Conservation (phyloP, 2,329 filamentous ascomycete genomes). For the Pezicula neosporulosa region DNA sequence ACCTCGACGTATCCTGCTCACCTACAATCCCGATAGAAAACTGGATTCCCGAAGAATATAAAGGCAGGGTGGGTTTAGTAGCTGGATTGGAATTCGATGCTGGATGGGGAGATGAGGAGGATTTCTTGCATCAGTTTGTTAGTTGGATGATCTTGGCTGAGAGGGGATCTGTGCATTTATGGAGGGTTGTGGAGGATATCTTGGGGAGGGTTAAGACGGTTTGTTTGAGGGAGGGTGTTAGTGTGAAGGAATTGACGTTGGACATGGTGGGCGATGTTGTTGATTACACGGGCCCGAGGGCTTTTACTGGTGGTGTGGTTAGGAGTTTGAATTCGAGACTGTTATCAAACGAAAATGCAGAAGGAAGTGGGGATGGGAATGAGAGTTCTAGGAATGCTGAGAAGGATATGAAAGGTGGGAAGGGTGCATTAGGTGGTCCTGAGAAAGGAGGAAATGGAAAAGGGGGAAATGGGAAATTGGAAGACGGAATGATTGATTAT, state of each 20-base stretch:
- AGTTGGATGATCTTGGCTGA: constrained; percentile 29
- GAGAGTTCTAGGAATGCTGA: too few relatives aligned
- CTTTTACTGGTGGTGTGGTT: constrained; percentile 22
- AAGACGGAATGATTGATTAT: constrained; percentile 11
- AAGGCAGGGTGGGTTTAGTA: constrained; percentile 26
- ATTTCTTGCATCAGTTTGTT: constrained; percentile 19
- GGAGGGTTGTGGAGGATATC: constrained; percentile 26
- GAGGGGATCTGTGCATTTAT: constrained; percentile 21
- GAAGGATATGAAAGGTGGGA: too few relatives aligned
- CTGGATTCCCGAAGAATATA: constrained; percentile 33
- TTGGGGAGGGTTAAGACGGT: constrained; percentile 15
- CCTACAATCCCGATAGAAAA: constrained; percentile 24
- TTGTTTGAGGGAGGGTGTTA: constrained; percentile 11
- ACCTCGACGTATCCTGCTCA: constrained; percentile 35
- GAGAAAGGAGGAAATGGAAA: too few relatives aligned
- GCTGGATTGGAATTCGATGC: constrained; percentile 36
- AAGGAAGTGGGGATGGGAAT: too few relatives aligned
- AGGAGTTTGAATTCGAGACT: constrained; percentile 21
- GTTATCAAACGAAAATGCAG: too few relatives aligned
- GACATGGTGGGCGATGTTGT: constrained; percentile 26
- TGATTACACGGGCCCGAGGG: constrained; percentile 26
- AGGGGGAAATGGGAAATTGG: constrained; percentile 1
- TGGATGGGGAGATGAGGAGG: constrained; percentile 3
- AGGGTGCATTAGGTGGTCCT: too few relatives aligned
- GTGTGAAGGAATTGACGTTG: constrained; percentile 14